A percentile compares a stretch with the other conserved stretches of the same genome.
phyloP scores from a whole-genome alignment of 2,329 filamentous ascomycete species.

The Colletotrichum ledebouriae region DNA sequence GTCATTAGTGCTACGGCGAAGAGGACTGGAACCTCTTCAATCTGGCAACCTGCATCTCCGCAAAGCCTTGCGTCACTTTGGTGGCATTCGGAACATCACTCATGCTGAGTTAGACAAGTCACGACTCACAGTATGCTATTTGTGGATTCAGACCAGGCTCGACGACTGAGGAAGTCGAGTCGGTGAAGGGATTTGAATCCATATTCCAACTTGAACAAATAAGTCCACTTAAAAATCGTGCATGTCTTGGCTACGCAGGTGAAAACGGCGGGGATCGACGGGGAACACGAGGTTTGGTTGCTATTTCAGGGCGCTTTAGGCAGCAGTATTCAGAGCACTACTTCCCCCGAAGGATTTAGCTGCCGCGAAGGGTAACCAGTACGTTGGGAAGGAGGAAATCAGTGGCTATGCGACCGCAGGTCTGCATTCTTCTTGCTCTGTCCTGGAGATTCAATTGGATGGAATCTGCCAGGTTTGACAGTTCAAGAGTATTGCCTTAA shows the following conservation, averaged over 20 bases:
- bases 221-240: background rate
- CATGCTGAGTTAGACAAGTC: no score
- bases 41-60: no score
- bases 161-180: no score
- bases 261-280: constrained; percentile 5
- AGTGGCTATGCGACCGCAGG: background rate
- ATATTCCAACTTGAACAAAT: background rate
- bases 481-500: constrained; percentile 21
- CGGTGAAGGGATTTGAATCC: background rate
- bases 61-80: no score
- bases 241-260: background rate
- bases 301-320: constrained; percentile 34
- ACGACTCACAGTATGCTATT: no score
- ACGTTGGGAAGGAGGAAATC: background rate
- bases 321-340: constrained; percentile 35
- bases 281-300: constrained; percentile 30
- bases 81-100: no score
- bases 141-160: no score
- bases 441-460: constrained; percentile 1
- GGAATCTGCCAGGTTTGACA: background rate
- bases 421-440: background rate
- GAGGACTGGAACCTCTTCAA: no score
- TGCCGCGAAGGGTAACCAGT: constrained; percentile 11
- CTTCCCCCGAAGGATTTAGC: constrained; percentile 26
- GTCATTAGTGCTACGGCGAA: no score